phyloP scores from a whole-genome alignment of 306 rosid species.

The Adenanthera pavonina region DNA sequence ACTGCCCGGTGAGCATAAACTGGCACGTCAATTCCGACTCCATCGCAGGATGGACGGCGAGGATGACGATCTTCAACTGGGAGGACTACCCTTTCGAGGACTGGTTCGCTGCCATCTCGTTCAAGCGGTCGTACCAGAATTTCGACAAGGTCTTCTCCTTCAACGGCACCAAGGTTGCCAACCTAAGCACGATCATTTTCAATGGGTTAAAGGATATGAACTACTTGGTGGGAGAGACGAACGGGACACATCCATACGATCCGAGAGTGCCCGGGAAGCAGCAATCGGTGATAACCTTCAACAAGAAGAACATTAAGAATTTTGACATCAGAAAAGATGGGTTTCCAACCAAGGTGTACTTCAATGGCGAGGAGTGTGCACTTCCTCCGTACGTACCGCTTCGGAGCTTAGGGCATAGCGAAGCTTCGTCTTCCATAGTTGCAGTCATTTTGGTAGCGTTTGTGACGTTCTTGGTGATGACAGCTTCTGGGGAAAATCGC shows the following conservation, averaged over 20 bases:
- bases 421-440: slow-evolving; percentile 33
- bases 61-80: slow-evolving; percentile 90
- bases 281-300: slow-evolving; percentile 74
- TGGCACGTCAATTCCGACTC: slow-evolving; percentile 81
- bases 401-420: slow-evolving; percentile 32
- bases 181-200: slow-evolving; percentile 59
- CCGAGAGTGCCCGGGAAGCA: slow-evolving; percentile 87
- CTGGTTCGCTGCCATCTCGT: slow-evolving; percentile 72
- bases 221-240: slow-evolving; percentile 60
- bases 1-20: slow-evolving; percentile 81
- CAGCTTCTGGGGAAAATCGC: slow-evolving; percentile 2
- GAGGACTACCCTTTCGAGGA: slow-evolving; percentile 50
- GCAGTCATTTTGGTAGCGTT: slow-evolving; percentile 42
- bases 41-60: slow-evolving; percentile 77
- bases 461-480: slow-evolving; percentile 49
- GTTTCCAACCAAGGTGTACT: slow-evolving; percentile 72
- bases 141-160: slow-evolving; percentile 72
- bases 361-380: slow-evolving; percentile 85
- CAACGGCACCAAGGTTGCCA: slow-evolving; percentile 68
- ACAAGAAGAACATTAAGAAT: slow-evolving; percentile 48
- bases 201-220: slow-evolving; percentile 69
- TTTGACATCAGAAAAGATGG: slow-evolving; percentile 62
- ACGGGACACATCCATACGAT: slow-evolving; percentile 46
- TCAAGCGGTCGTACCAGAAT: slow-evolving; percentile 52
- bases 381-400: slow-evolving; percentile 62